Evolutionary conservation across 169 alveolate species (phyloP), one percentile per base, ranked within the genome.

Genomic region (Plasmodium yoelii): DNA sequence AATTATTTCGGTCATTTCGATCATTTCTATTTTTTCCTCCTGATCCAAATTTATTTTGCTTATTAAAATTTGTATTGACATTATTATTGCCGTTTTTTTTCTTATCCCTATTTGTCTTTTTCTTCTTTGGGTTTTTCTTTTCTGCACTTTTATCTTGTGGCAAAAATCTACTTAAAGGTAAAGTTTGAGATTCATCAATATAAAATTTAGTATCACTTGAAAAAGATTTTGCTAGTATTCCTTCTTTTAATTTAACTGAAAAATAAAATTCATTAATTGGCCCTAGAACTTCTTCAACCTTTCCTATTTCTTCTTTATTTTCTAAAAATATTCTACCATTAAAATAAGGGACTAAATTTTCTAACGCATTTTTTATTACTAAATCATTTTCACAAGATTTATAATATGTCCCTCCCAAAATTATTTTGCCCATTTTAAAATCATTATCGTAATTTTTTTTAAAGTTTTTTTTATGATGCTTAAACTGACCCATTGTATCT

Each of bases 221-320:
- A 91, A 96, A 95, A 1, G 98, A 95, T 49, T 84, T 88, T 13
- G 98, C 98, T 72, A 93, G 91, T 68, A 96, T 88, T 6, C 98
- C 98, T 19, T 88, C 97, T 71, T 73, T 87, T 94, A 96, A 87
- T 69, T 95, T 95, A 46, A 96, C 97, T 9, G 98, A 95, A 93
- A 96, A 96, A 86, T 75, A 94, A 94, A 94, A 95, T 67, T 97
- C 97, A 73, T 95, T 95, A 53, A 96, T 94, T 13, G 98, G 99
- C 4, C 99, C 99, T 60, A 98, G 93, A 22, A 98, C 97, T 82
- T 98, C 99, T 75, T 98, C 99, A 10, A 97, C 98, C 88, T 95
- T 96, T 19, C 99, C 99, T 73, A 98, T 95, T 89, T 98, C 98
- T 69, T 96, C 97, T 80, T 98, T 98, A 88, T 97, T 97, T 69